Conservation (phyloP, 2,329 filamentous ascomycete genomes). For the Talaromyces pinophilus region DNA sequence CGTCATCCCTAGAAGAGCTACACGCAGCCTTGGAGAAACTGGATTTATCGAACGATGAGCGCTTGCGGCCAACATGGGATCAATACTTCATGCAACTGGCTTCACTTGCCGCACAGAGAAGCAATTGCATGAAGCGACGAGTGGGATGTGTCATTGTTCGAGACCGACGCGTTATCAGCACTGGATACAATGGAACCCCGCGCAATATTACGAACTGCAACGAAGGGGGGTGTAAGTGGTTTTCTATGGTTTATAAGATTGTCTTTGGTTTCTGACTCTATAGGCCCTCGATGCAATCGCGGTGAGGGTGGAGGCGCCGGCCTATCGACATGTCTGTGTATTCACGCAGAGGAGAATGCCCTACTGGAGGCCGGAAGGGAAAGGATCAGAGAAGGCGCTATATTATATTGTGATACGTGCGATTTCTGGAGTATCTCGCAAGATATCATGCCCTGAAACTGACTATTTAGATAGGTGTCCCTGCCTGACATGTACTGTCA, state of each 20-base stretch:
- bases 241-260: neutral
- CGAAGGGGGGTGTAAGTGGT: slow-evolving; percentile 73
- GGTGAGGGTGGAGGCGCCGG: slow-evolving; percentile 69
- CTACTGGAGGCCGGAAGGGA: slow-evolving; percentile 91
- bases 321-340: slow-evolving; percentile 84
- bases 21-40: slow-evolving; percentile 71
- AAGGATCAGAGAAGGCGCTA: slow-evolving; percentile 76
- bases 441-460: slow-evolving; percentile 13
- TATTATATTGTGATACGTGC: slow-evolving; percentile 85
- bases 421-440: slow-evolving; percentile 24
- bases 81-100: slow-evolving; percentile 98
- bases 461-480: slow-evolving; percentile 63
- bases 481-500: slow-evolving; percentile 96
- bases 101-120: slow-evolving; percentile 81
- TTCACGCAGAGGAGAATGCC: slow-evolving; percentile 98
- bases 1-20: slow-evolving; percentile 68
- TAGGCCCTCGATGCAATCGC: slow-evolving; percentile 73
- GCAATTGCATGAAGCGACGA: slow-evolving; percentile 97
- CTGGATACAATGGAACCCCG: slow-evolving; percentile 97
- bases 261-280: slow-evolving; percentile 22
- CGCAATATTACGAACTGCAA: slow-evolving; percentile 85
- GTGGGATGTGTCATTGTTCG: slow-evolving; percentile 92
- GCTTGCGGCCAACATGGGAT: slow-evolving; percentile 89
- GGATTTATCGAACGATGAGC: slow-evolving; percentile 73
- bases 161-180: slow-evolving; percentile 84